Conservation (phyloP, 2,329 filamentous ascomycete genomes). For the Apiospora pterosperma region DNA sequence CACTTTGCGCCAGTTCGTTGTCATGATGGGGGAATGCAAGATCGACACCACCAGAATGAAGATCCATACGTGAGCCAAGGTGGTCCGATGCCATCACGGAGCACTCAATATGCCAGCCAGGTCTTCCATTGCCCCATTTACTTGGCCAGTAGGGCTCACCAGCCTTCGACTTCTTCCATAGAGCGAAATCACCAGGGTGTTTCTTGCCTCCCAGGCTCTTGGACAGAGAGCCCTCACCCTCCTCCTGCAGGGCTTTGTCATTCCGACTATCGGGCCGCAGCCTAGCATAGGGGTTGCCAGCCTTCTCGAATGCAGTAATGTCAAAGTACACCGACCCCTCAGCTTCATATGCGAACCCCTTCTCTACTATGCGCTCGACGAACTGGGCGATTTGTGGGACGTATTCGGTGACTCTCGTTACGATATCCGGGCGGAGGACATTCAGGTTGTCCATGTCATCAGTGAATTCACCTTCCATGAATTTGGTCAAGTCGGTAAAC, state of each 20-base stretch:
- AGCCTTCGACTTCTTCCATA: constrained; percentile 91
- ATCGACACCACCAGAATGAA: constrained; percentile 91
- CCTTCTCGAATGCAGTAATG: constrained; percentile 78
- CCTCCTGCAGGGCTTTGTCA: constrained; percentile 78
- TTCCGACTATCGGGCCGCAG: constrained; percentile 82
- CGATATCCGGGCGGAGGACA: constrained; percentile 73
- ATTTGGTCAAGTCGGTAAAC: constrained; percentile 81
- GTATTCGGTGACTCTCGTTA: constrained; percentile 92
- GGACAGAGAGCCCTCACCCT: constrained; percentile 82
- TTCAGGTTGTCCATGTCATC: constrained; percentile 86
- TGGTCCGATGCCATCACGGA: constrained; percentile 90
- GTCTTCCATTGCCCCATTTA: constrained; percentile 81
- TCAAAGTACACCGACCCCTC: constrained; percentile 95
- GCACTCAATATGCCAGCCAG: constrained; percentile 98
- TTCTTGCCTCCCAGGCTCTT: constrained; percentile 65
- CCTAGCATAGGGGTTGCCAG: constrained; percentile 80
- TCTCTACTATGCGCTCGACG: constrained; percentile 76
- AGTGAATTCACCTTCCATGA: constrained; percentile 84
- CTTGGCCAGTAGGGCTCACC: constrained; percentile 90
- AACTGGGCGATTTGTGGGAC: constrained; percentile 83
- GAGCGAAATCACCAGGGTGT: constrained; percentile 77
- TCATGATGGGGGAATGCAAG: constrained; percentile 90
- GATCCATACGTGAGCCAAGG: constrained; percentile 82
- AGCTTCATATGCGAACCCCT: constrained; percentile 78
- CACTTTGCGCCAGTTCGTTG: constrained; percentile 76